Percentiles rank a stretch among this genome's conserved stretches.
Conservation (phyloP, 2,329 filamentous ascomycete species). For the Fusarium odoratissimum region DNA sequence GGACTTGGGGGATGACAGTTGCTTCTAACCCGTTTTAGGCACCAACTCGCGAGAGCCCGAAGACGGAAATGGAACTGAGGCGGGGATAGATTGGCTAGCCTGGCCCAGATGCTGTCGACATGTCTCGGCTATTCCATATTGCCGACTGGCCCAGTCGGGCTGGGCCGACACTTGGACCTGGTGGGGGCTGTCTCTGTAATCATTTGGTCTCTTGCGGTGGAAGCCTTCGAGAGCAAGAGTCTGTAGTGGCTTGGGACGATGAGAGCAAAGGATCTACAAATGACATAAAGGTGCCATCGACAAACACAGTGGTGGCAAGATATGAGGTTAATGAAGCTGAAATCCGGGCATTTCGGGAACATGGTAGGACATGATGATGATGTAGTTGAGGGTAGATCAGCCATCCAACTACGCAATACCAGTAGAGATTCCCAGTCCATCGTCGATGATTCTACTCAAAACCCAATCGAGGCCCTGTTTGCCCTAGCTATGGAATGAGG, state of each 20-base stretch:
- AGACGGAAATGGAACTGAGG: constrained; percentile 7
- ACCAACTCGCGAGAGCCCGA: not conserved
- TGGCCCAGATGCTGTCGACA: not conserved
- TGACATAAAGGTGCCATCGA: not conserved
- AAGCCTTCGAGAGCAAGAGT: no score
- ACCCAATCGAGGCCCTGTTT: not conserved
- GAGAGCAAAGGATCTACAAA: not conserved
- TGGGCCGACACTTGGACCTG: not conserved
- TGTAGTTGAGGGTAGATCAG: not conserved
- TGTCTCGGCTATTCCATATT: not conserved
- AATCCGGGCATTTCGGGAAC: no score
- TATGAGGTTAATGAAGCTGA: not conserved
- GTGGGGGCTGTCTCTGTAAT: not conserved
- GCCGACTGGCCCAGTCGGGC: not conserved
- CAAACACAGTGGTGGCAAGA: not conserved
- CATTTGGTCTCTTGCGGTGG: not conserved
- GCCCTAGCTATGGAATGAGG: constrained; percentile 4
- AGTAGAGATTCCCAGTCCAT: not conserved
- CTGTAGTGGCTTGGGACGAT: not conserved
- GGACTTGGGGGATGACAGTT: no score
- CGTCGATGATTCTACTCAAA: not conserved
- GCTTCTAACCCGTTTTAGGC: not conserved
- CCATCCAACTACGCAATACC: not conserved
- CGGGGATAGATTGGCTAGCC: not conserved
- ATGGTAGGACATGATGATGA: not conserved